Evolutionary conservation across 2,329 filamentous ascomycete genomes (phyloP).

Genomic region (Paraphoma sp.): DNA sequence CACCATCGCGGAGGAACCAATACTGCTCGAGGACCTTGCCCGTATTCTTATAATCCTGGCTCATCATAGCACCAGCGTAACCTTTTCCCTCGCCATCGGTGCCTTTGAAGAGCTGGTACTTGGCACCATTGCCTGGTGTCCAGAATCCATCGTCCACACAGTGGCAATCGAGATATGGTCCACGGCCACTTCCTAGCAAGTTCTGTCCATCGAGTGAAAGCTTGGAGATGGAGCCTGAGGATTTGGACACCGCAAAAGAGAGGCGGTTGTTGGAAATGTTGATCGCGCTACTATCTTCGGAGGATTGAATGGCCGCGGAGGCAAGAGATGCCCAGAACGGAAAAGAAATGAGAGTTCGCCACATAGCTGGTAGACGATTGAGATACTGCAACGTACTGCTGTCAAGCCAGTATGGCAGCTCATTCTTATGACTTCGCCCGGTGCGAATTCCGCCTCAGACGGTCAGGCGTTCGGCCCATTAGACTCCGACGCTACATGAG

Average conservation of each 20-base stretch:
- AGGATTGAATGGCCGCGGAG: slow-evolving; percentile 15
- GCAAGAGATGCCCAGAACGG: slow-evolving; percentile 10
- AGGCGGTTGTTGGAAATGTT: slow-evolving; percentile 23
- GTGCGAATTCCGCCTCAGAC: too few species aligned
- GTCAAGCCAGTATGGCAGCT: background rate
- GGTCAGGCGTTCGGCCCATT: background rate
- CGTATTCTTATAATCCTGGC: slow-evolving; percentile 58
- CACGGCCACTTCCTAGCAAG: slow-evolving; percentile 62
- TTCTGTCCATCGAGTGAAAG: slow-evolving; percentile 58
- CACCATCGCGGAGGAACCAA: slow-evolving; percentile 68
- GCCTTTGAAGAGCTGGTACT: slow-evolving; percentile 60
- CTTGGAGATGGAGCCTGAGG: slow-evolving; percentile 11
- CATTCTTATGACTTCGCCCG: background rate
- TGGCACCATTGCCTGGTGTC: slow-evolving; percentile 62
- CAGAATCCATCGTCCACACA: slow-evolving; percentile 62
- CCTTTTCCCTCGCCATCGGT: slow-evolving; percentile 57
- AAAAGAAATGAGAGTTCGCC: background rate
- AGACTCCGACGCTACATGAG: background rate
- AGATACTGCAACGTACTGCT: too few species aligned
- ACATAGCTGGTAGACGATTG: too few species aligned
- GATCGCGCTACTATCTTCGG: slow-evolving; percentile 14
- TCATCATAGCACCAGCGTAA: slow-evolving; percentile 67
- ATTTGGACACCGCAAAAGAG: slow-evolving; percentile 19
- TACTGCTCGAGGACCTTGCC: slow-evolving; percentile 69
- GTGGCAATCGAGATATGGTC: slow-evolving; percentile 69